These are phyloP conservation scores for Pyrenochaeta sp. DNA, from an alignment of 2,329 filamentous ascomycete species.

Conservation along the genomic window DNA sequence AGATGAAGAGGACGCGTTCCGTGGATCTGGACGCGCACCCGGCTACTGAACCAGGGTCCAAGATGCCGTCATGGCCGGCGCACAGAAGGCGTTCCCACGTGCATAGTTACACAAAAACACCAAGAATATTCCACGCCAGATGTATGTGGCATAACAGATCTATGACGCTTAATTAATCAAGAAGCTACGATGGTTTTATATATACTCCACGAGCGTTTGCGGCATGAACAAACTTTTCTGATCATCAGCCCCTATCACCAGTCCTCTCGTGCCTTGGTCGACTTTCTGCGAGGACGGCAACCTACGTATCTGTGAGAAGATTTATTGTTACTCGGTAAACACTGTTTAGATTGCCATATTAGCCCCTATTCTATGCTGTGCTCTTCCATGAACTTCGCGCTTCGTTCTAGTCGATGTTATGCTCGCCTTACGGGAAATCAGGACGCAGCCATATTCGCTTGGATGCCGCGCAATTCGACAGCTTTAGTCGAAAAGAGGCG, in stretches of 20 bases:
- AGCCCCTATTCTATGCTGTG: too few species aligned
- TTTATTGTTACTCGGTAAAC: too few species aligned
- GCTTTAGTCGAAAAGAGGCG: too few species aligned
- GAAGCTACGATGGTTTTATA: neutral
- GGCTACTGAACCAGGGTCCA: conserved; percentile 20
- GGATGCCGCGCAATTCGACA: too few species aligned
- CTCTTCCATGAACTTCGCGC: too few species aligned
- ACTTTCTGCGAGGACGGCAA: too few species aligned
- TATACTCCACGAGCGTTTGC: neutral
- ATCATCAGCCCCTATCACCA: neutral
- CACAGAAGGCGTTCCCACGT: conserved; percentile 26
- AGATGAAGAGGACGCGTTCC: conserved; percentile 18
- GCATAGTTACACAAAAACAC: conserved; percentile 5
- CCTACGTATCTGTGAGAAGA: too few species aligned
- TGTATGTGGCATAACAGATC: neutral
- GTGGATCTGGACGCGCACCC: conserved; percentile 22
- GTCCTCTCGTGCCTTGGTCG: neutral
- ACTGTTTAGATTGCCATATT: too few species aligned
- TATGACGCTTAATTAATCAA: neutral
- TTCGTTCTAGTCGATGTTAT: too few species aligned
- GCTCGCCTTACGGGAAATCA: too few species aligned
- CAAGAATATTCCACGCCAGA: neutral
- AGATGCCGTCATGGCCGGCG: conserved; percentile 27
- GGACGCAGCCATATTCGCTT: too few species aligned
- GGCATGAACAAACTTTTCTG: neutral